Base-by-base conservation (phyloP, 1,139 yeast species). In the Debaryomyces psychrophilus region DNA sequence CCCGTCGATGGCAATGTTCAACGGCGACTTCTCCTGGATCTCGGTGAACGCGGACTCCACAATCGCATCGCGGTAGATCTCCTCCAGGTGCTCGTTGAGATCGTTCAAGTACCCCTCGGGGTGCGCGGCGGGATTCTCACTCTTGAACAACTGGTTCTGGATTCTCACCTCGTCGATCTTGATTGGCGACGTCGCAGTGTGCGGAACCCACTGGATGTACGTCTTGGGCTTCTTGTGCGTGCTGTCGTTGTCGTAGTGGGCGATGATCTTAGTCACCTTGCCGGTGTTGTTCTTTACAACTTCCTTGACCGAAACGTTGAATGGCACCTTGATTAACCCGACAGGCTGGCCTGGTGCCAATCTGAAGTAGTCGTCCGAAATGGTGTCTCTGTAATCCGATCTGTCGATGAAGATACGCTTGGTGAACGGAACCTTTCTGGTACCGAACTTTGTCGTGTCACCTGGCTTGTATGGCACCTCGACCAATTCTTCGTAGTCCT, bases 181-280 rank as follows among this genome's bases (percentile, higher is more conserved):
- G 58, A 81, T 73, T 50, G 79, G 78, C 35, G 76, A 73, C 50
- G 79, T 77, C 34, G 76, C 73, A 14, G 83, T 73, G 51, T 82
- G 81, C 39, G 97, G 96, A 46, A 95, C 84, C 99, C 99, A 95
- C 71, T 95, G 99, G 62, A 95, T 90, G 63, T 76, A 95, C 1
- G 99, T 90, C 78, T 92, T 93, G 57, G 98, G 97, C 61, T 87
- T 88, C 61, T 79, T 76, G 59, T 77, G 79, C 41, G 75, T 73
- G 36, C 67, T 66, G 43, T 74, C 69, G 54, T 82, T 82, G 61
- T 90, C 90, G 64, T 93, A 93, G 60, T 86, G 81, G 40, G 88
- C 97, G 55, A 85, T 85, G 48, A 95, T 81, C 67, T 82, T 83
- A 15, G 73, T 71, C 44, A 90, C 80, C 43, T 79, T 73, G 20